phyloP scores from a whole-genome alignment of 306 rosid species.

The Ziziphus jujuba region DNA sequence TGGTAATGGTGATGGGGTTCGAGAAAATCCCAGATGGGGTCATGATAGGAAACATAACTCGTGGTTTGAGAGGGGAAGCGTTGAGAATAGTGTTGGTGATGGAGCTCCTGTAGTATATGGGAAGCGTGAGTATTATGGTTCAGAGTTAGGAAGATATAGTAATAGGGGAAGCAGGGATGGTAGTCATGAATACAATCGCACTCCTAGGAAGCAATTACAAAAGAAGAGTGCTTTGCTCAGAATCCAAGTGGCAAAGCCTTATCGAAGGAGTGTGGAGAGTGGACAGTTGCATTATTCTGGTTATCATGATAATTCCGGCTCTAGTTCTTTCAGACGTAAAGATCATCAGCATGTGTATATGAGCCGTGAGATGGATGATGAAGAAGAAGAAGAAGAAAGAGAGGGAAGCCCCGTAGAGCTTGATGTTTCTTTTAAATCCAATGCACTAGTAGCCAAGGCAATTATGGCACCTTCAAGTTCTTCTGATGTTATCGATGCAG shows the following conservation, averaged over 20 bases:
- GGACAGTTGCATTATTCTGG: constrained; percentile 48
- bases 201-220: constrained; percentile 80
- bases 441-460: constrained; percentile 86
- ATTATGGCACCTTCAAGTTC: constrained; percentile 46
- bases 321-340: constrained; percentile 50
- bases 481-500: constrained; percentile 25
- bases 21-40: constrained; percentile 32
- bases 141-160: constrained; percentile 43
- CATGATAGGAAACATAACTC: constrained; percentile 50
- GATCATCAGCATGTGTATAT: constrained; percentile 45
- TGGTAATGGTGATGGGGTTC: constrained; percentile 18
- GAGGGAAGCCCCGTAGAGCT: constrained; percentile 70
- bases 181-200: constrained; percentile 43
- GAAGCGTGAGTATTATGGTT: constrained; percentile 50
- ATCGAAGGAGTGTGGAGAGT: constrained; percentile 51
- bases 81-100: constrained; percentile 31
- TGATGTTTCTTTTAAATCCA: constrained; percentile 83
- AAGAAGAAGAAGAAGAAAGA: constrained; percentile 47
- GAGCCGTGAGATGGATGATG: constrained; percentile 43
- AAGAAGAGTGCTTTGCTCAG: constrained; percentile 95
- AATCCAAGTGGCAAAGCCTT: constrained; percentile 57
- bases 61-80: constrained; percentile 37
- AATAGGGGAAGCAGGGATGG: constrained; percentile 51
- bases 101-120: too few species aligned
- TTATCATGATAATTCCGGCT: constrained; percentile 45